Evolutionary conservation across 148 eudicot genomes (phyloP).

Genomic region (Arctostaphylos glauca): DNA sequence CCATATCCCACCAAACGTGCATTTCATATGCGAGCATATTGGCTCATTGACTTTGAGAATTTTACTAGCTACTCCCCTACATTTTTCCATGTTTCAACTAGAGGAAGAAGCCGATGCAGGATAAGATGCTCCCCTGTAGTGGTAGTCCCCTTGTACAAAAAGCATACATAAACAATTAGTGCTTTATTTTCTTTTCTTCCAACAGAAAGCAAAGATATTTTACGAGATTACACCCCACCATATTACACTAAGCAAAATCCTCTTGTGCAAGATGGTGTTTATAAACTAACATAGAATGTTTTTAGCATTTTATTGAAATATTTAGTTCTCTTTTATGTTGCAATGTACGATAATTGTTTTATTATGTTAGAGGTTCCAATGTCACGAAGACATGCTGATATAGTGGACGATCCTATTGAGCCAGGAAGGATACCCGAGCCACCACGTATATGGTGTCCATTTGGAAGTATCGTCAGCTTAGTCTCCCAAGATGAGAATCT

Average conservation of each 20-base stretch:
- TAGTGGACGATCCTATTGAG: too few relatives aligned
- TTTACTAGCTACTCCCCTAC: constrained; percentile 53
- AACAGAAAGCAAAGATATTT: neutral
- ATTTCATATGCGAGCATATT: constrained; percentile 92
- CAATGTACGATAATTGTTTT: too few relatives aligned
- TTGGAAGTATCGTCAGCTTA: too few relatives aligned
- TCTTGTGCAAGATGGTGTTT: neutral
- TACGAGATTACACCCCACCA: neutral
- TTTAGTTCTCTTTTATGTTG: too few relatives aligned
- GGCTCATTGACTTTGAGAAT: constrained; percentile 83
- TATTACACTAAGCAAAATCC: neutral
- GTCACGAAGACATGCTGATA: too few relatives aligned
- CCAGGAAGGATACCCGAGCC: too few relatives aligned
- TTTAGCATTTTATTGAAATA: neutral
- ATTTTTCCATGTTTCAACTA: constrained; percentile 57
- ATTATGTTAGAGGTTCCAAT: too few relatives aligned
- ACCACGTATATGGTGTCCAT: too few relatives aligned
- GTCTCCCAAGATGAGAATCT: too few relatives aligned
- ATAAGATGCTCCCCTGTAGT: constrained; percentile 59
- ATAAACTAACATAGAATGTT: neutral
- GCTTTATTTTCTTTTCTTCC: neutral
- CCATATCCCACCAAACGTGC: constrained; percentile 98
- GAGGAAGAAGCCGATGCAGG: constrained; percentile 54
- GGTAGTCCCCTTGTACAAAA: too few relatives aligned
- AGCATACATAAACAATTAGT: constrained; percentile 8